phyloP scores from a whole-genome alignment of 1,284 basidiomycete species.

The Cryptococcus hybrid region DNA sequence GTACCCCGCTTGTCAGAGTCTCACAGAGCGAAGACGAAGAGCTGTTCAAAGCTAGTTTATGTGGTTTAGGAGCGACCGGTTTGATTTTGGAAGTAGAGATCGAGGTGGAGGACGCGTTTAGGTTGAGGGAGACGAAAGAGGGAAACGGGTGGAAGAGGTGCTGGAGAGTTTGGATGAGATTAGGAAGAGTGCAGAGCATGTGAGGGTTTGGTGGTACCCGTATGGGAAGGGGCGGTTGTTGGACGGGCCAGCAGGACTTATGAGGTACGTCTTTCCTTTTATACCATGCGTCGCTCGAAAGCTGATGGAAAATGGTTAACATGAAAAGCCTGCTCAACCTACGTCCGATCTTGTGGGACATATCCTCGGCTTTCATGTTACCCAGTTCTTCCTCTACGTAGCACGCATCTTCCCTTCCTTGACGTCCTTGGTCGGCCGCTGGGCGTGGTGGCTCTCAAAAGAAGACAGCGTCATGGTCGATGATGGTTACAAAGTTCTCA shows the following conservation, averaged over 20 bases:
- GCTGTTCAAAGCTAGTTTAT: conserved; percentile 88
- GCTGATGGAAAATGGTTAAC: background rate
- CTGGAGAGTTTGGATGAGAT: conserved; percentile 55
- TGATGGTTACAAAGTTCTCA: conserved; percentile 75
- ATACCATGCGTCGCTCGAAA: background rate
- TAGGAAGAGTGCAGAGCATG: conserved; percentile 71
- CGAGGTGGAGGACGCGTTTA: conserved; percentile 77
- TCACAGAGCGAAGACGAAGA: conserved; percentile 58
- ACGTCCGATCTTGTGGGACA: conserved; percentile 55
- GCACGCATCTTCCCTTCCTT: conserved; percentile 41
- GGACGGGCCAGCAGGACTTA: conserved; percentile 71
- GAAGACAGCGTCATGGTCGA: conserved; percentile 55
- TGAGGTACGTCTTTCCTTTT: conserved; percentile 59
- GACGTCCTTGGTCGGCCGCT: conserved; percentile 45
- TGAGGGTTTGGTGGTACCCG: conserved; percentile 95
- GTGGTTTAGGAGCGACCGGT: conserved; percentile 91
- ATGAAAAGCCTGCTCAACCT: conserved; percentile 56
- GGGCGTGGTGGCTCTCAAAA: conserved; percentile 47
- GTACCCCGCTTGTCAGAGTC: conserved; percentile 34
- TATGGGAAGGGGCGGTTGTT: conserved; percentile 70
- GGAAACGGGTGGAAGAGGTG: conserved; percentile 60
- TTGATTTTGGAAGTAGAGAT: conserved; percentile 78
- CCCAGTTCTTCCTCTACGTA: conserved; percentile 75
- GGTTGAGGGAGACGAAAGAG: conserved; percentile 73
- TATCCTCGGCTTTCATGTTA: conserved; percentile 72